These are phyloP conservation scores for Podila minutissima DNA, from an alignment of 192 early-diverging fungal species.

Conservation along the genomic window DNA sequence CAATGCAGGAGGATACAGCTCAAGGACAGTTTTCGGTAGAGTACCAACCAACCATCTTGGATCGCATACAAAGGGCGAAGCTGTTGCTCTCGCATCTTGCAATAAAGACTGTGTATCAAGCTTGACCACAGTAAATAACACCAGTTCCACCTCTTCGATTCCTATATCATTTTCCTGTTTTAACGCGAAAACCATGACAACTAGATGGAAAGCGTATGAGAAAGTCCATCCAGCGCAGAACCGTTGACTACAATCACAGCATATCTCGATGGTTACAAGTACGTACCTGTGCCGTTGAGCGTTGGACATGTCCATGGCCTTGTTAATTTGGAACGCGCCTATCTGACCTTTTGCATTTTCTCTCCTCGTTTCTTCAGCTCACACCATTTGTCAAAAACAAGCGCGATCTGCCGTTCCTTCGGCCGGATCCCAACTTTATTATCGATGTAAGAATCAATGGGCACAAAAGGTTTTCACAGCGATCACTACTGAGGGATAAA, in stretches of 20 bases:
- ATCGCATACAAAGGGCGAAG: conserved; percentile 6
- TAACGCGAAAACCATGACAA: too few relatives aligned
- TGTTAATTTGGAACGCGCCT: conserved; percentile 43
- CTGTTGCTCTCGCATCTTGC: neutral
- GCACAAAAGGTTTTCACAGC: conserved; percentile 6
- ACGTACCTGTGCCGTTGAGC: conserved; percentile 15
- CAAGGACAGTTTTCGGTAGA: conserved; percentile 50
- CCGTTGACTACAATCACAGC: conserved; percentile 92
- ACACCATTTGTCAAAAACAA: conserved; percentile 56
- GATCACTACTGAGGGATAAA: too few relatives aligned
- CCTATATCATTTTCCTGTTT: too few relatives aligned
- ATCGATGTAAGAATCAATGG: conserved; percentile 65
- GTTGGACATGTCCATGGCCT: conserved; percentile 22
- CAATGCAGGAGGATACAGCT: conserved; percentile 27
- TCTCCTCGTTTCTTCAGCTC: neutral
- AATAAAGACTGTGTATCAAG: neutral
- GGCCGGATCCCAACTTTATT: conserved; percentile 80
- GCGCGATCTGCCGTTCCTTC: conserved; percentile 64
- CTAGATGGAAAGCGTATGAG: conserved; percentile 84
- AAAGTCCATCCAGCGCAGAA: conserved; percentile 91
- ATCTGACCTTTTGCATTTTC: conserved; percentile 44
- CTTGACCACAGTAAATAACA: neutral
- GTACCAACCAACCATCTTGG: neutral
- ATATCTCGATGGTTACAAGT: conserved; percentile 83
- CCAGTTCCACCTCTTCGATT: too few relatives aligned